Conservation (phyloP, 805 yeast species). For the Saccharomycopsis schoenii region DNA sequence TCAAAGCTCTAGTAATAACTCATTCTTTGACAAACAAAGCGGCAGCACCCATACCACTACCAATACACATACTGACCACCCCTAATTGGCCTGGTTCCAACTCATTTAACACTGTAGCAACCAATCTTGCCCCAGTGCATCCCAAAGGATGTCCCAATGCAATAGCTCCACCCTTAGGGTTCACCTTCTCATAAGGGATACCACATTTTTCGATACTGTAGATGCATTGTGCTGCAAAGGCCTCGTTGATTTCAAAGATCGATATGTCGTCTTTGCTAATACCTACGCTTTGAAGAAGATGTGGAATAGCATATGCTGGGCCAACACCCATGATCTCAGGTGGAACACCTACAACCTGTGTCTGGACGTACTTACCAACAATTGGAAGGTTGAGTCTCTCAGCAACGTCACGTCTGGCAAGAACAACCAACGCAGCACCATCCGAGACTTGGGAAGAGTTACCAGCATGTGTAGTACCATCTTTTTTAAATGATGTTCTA, state of each 20-base stretch:
- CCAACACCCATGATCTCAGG: conserved; percentile 98
- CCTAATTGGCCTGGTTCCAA: conserved; percentile 75
- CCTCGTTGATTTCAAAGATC: conserved; percentile 87
- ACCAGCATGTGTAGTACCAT: conserved; percentile 90
- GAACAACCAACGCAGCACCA: conserved; percentile 86
- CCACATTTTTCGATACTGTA: conserved; percentile 59
- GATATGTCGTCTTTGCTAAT: conserved; percentile 55
- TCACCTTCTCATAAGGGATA: conserved; percentile 62
- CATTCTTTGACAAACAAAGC: conserved; percentile 73
- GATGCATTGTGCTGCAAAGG: conserved; percentile 91
- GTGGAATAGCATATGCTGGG: conserved; percentile 93
- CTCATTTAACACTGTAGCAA: conserved; percentile 79
- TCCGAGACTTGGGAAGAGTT: conserved; percentile 94
- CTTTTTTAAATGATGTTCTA: conserved; percentile 76
- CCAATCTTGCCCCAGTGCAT: conserved; percentile 86
- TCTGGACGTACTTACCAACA: conserved; percentile 70
- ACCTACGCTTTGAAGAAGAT: conserved; percentile 53
- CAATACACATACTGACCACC: conserved; percentile 92
- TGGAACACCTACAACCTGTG: conserved; percentile 84
- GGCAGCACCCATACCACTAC: conserved; percentile 99
- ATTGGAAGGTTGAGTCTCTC: conserved; percentile 61
- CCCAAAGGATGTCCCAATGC: conserved; percentile 94
- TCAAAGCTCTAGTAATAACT: neutral
- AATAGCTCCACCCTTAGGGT: conserved; percentile 94
- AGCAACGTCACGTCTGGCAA: conserved; percentile 82